These are phyloP conservation scores for Penicillium diatomitis DNA, from an alignment of 495 filamentous ascomycete species.

Conservation along the genomic window DNA sequence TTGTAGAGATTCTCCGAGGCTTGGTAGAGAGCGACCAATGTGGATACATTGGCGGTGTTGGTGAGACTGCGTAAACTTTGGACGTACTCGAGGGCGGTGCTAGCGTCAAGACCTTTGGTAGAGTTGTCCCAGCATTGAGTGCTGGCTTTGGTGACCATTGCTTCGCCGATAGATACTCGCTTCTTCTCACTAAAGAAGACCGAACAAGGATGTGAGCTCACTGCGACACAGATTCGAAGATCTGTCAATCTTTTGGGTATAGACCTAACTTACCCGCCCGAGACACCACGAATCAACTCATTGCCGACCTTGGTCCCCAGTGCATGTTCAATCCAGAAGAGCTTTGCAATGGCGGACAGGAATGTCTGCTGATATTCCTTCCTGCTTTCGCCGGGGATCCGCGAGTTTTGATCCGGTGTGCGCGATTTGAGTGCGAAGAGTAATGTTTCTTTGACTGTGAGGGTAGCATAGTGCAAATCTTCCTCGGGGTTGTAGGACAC, in stretches of 20 bases:
- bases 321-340: conserved; percentile 71
- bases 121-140: conserved; percentile 64
- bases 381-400: conserved; percentile 48
- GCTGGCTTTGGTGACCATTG: conserved; percentile 56
- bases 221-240: not conserved
- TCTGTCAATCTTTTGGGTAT: no score
- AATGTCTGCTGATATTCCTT: conserved; percentile 58
- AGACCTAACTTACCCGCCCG: conserved; percentile 40
- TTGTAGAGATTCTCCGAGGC: conserved; percentile 61
- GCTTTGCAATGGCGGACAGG: conserved; percentile 58
- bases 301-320: conserved; percentile 61
- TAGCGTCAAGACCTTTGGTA: conserved; percentile 59
- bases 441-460: conserved; percentile 61
- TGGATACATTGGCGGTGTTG: conserved; percentile 52
- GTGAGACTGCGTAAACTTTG: conserved; percentile 53
- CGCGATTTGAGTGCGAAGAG: conserved; percentile 61
- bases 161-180: conserved; percentile 60
- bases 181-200: conserved; percentile 46
- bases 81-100: conserved; percentile 58
- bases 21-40: conserved; percentile 60
- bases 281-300: conserved; percentile 56
- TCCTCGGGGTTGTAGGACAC: conserved; percentile 63
- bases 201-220: no score
- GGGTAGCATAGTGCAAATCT: conserved; percentile 66
- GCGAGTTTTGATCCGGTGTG: conserved; percentile 55